phyloP scores from a whole-genome alignment of 179 eudicot species.

The Patellifolia procumbens region DNA sequence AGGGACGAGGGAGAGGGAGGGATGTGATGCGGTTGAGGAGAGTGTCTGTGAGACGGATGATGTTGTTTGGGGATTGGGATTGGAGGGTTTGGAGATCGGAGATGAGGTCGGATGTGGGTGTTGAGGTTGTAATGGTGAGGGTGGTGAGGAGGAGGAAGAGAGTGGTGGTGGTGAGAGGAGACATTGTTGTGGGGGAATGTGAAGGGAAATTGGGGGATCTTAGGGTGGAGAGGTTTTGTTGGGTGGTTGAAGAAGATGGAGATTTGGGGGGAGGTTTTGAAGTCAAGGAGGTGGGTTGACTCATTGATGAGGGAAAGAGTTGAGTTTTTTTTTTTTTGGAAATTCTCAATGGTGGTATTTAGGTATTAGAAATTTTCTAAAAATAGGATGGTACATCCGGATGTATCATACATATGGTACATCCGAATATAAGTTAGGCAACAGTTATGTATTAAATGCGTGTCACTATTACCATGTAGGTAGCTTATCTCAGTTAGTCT shows the following conservation, averaged over 20 bases:
- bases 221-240: not conserved
- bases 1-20: conserved; percentile 57
- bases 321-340: too few species aligned
- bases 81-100: too few species aligned
- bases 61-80: conserved; percentile 50
- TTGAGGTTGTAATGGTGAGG: too few species aligned
- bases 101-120: conserved; percentile 36
- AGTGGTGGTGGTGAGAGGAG: conserved; percentile 21
- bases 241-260: not conserved
- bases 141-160: conserved; percentile 13
- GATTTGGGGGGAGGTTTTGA: not conserved
- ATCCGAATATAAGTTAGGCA: too few species aligned
- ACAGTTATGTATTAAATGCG: too few species aligned
- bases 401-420: too few species aligned
- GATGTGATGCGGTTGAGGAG: conserved; percentile 61
- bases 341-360: too few species aligned
- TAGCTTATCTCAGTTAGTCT: too few species aligned
- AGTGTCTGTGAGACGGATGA: conserved; percentile 66
- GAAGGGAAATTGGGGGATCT: not conserved
- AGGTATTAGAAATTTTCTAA: too few species aligned
- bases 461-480: too few species aligned
- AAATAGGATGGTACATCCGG: too few species aligned
- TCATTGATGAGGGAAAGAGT: not conserved
- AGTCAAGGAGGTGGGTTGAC: not conserved
- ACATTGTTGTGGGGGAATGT: conserved; percentile 25